These are phyloP conservation scores for Dissophora globulifera DNA, from an alignment of 192 early-diverging fungal species.

Conservation along the genomic window DNA sequence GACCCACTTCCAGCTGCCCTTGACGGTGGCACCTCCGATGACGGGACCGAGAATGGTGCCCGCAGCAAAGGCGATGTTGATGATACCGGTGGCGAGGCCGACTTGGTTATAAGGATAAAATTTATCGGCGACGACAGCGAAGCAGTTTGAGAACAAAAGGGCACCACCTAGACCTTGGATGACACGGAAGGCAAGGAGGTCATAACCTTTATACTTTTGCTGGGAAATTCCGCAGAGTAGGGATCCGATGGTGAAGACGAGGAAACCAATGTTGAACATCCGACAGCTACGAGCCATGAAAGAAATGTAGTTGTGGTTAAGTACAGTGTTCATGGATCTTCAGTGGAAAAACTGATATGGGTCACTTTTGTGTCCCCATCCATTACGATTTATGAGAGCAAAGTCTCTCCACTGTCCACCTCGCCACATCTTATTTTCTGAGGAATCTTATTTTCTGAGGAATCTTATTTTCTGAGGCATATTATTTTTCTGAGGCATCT, in stretches of 20 bases:
- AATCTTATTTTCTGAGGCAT: too few species aligned
- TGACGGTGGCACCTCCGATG: slow-evolving; percentile 45
- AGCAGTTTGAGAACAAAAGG: slow-evolving; percentile 45
- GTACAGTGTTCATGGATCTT: too few species aligned
- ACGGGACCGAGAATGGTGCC: slow-evolving; percentile 49
- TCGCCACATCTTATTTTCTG: too few species aligned
- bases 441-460: too few species aligned
- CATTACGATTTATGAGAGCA: too few species aligned
- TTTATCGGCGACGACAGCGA: slow-evolving; percentile 50
- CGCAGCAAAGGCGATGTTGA: slow-evolving; percentile 52
- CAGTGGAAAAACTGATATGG: too few species aligned
- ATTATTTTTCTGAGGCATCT: too few species aligned
- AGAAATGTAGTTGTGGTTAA: too few species aligned
- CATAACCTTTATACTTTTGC: slow-evolving; percentile 36
- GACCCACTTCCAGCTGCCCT: slow-evolving; percentile 49
- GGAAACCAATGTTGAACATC: slow-evolving; percentile 51
- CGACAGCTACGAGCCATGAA: slow-evolving; percentile 26
- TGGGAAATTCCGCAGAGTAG: slow-evolving; percentile 47
- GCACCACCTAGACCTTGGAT: slow-evolving; percentile 50
- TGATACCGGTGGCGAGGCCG: slow-evolving; percentile 46
- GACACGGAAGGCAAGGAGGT: slow-evolving; percentile 49
- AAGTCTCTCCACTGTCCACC: too few species aligned
- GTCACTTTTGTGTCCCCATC: too few species aligned
- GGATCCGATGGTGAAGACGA: slow-evolving; percentile 46
- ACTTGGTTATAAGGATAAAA: slow-evolving; percentile 52